Conservation (phyloP, 208 protist species). For the Giardia duodenalis region DNA sequence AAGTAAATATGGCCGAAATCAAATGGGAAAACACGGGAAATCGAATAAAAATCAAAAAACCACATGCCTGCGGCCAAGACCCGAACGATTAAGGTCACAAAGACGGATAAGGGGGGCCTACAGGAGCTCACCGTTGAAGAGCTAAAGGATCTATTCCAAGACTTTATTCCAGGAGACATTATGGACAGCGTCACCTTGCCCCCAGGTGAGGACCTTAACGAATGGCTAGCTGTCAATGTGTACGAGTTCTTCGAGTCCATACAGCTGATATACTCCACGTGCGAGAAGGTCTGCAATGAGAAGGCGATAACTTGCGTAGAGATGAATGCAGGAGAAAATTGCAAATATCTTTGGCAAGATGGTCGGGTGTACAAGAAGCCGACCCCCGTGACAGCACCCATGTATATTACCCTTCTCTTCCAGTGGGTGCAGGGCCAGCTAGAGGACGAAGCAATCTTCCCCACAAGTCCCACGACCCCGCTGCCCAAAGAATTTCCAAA, state of each 20-base stretch:
- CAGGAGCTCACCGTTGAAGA: background rate
- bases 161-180: background rate
- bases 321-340: background rate
- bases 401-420: background rate
- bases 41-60: no score
- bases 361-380: background rate
- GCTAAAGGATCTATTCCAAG: background rate
- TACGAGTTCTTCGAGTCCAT: slow-evolving; percentile 97
- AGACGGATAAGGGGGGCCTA: background rate
- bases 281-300: slow-evolving; percentile 87
- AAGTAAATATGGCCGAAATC: no score
- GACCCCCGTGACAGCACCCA: background rate
- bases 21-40: no score
- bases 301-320: background rate
- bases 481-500: slow-evolving; percentile 56
- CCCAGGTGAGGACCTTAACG: slow-evolving; percentile 61
- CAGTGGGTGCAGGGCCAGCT: background rate
- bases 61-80: background rate
- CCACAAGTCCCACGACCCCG: background rate
- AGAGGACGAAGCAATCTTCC: background rate
- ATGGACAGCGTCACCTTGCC: background rate
- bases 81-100: background rate
- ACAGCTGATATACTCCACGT: slow-evolving; percentile 84
- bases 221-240: slow-evolving; percentile 68
- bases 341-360: slow-evolving; percentile 7